Percentiles rank a stretch among this genome's conserved stretches.
phyloP scores from a whole-genome alignment of 371 early-diverging fungal species.

The Haplosporangium sp. region DNA sequence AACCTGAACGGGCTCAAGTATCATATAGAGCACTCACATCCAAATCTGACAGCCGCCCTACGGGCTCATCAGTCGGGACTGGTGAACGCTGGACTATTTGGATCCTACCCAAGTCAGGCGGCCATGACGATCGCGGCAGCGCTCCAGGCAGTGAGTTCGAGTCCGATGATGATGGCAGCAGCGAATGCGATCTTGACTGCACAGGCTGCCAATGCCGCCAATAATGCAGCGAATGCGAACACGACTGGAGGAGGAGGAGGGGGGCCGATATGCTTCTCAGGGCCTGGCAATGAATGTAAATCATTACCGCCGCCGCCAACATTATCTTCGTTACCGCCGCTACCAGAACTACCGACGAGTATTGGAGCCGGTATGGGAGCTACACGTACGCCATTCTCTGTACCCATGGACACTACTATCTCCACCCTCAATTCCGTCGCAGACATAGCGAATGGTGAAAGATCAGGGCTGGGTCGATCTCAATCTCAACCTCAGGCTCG shows the following conservation, averaged over 20 bases:
- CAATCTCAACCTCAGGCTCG: too few relatives aligned
- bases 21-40: slow-evolving; percentile 83
- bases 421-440: too few relatives aligned
- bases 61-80: slow-evolving; percentile 37
- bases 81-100: slow-evolving; percentile 27
- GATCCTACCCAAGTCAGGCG: slow-evolving; percentile 38
- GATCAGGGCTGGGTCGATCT: too few relatives aligned
- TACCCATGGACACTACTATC: too few relatives aligned
- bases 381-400: too few relatives aligned
- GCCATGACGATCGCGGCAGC: slow-evolving; percentile 43
- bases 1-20: slow-evolving; percentile 96
- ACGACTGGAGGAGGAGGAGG: background rate
- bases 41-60: slow-evolving; percentile 27
- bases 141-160: slow-evolving; percentile 29
- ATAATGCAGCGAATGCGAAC: background rate
- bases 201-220: slow-evolving; percentile 17
- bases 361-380: background rate
- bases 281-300: background rate
- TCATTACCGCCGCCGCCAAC: background rate
- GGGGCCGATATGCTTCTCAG: background rate
- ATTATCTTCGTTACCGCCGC: background rate
- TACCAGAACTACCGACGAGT: background rate
- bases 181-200: slow-evolving; percentile 37
- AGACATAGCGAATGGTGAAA: too few relatives aligned
- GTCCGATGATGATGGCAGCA: slow-evolving; percentile 42